Conservation (phyloP, 2,329 filamentous ascomycete species). For the Tothia fuscella region DNA sequence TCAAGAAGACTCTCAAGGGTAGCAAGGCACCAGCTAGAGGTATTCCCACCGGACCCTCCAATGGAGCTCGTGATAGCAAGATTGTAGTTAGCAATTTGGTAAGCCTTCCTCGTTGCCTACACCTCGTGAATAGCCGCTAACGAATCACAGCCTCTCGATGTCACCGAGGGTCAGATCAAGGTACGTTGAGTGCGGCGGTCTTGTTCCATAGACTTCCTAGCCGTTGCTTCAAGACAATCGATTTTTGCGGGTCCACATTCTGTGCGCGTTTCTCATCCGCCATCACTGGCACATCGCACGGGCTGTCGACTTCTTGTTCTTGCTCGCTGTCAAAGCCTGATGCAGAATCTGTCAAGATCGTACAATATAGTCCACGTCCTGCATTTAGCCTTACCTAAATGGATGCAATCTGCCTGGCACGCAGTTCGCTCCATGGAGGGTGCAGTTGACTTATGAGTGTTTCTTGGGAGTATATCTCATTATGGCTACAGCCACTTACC, state of each 20-base stretch:
- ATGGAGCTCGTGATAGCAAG: slow-evolving; percentile 73
- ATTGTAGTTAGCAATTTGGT: slow-evolving; percentile 98
- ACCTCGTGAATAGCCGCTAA: slow-evolving; percentile 33
- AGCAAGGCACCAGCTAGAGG: slow-evolving; percentile 38
- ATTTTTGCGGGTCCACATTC: not conserved
- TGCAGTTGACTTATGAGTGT: slow-evolving; percentile 12
- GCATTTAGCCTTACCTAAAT: slow-evolving; percentile 9
- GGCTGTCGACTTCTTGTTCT: not conserved
- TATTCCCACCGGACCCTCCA: slow-evolving; percentile 51
- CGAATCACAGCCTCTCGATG: slow-evolving; percentile 69
- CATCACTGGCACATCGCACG: not conserved
- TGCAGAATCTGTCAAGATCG: slow-evolving; percentile 9
- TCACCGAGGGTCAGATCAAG: slow-evolving; percentile 96
- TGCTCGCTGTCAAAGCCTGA: not conserved
- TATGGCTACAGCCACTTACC: not conserved
- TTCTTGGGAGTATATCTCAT: slow-evolving; percentile 5
- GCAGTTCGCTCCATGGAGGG: slow-evolving; percentile 12
- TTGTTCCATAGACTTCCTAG: slow-evolving; percentile 1
- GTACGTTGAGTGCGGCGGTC: slow-evolving; percentile 63
- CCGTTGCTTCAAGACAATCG: slow-evolving; percentile 8
- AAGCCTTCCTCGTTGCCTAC: slow-evolving; percentile 32
- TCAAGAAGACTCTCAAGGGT: slow-evolving; percentile 57
- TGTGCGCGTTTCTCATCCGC: not conserved
- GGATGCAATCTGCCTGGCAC: slow-evolving; percentile 14
- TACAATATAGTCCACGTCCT: slow-evolving; percentile 11